These are phyloP conservation scores for Symbiodinium pilosum DNA, from an alignment of 73 alveolate species.

Conservation along the genomic window DNA sequence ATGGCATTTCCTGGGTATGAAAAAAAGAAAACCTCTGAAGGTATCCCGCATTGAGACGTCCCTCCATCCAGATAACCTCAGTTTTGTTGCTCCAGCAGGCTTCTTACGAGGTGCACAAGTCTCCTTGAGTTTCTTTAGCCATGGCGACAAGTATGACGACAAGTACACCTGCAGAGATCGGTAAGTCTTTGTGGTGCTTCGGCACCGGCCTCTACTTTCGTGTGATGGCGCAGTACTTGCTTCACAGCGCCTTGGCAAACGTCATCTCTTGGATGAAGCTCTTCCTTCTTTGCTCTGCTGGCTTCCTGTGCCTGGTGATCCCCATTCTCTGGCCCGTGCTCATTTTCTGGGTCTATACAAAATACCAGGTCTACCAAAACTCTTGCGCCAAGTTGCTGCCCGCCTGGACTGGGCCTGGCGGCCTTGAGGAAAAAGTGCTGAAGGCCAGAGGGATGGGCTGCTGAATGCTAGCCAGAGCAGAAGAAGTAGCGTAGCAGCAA, in stretches of 20 bases:
- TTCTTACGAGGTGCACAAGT: neutral
- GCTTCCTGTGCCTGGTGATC: constrained; percentile 23
- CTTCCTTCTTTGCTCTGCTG: constrained; percentile 17
- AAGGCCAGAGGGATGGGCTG: constrained; percentile 21
- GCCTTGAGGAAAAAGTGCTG: constrained; percentile 54
- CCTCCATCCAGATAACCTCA: no score
- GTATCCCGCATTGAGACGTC: no score
- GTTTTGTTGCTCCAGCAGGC: no score
- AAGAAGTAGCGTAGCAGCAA: no score
- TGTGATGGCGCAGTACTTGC: constrained; percentile 61
- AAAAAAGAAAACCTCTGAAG: no score
- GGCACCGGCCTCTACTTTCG: constrained; percentile 26
- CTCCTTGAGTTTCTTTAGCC: neutral
- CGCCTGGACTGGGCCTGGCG: constrained; percentile 39
- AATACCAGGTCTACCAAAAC: constrained; percentile 37
- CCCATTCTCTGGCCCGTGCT: constrained; percentile 61
- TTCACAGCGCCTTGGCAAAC: constrained; percentile 63
- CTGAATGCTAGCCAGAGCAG: no score
- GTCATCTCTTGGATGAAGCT: constrained; percentile 70
- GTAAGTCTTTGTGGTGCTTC: constrained; percentile 38
- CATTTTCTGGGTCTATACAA: constrained; percentile 45
- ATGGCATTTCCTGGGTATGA: no score
- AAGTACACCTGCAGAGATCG: neutral
- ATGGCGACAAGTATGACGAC: neutral
- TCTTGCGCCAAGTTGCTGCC: constrained; percentile 30